A percentile compares a stretch with the other conserved stretches of the same genome.
phyloP scores from a whole-genome alignment of 164 flowering plant species.

The Amborella trichopoda region DNA sequence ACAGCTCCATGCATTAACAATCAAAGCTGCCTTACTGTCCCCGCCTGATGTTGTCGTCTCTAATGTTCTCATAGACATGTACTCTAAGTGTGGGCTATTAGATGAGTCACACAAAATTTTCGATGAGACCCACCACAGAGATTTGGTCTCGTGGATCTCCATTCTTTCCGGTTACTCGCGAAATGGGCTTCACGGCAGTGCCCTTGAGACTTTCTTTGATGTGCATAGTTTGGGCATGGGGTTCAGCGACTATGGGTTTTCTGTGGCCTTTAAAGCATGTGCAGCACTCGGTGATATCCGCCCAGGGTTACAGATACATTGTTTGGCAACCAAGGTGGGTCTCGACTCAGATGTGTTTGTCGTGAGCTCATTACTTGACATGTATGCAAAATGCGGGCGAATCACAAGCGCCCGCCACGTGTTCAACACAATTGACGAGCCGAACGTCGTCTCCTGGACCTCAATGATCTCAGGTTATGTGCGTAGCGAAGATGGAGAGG shows the following conservation, averaged over 20 bases:
- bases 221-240: conserved; percentile 7
- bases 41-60: conserved; percentile 11
- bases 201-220: conserved; percentile 5
- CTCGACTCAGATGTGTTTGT: conserved; percentile 9
- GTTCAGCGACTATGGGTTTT: conserved; percentile 11
- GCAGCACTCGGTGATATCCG: conserved; percentile 1
- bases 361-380: conserved; percentile 10
- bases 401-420: conserved; percentile 1
- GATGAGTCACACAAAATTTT: conserved; percentile 5
- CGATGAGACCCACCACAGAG: conserved; percentile 9
- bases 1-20: conserved; percentile 10
- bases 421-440: conserved; percentile 9
- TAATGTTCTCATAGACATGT: conserved; percentile 9
- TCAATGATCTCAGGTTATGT: conserved; percentile 10
- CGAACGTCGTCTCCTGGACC: conserved; percentile 14
- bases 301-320: conserved; percentile 9
- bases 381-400: conserved; percentile 10
- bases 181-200: conserved; percentile 7
- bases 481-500: conserved; percentile 8
- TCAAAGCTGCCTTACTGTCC: conserved; percentile 4
- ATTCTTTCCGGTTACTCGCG: conserved; percentile 16
- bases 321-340: conserved; percentile 10
- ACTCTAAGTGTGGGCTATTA: conserved; percentile 9
- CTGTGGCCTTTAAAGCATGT: conserved; percentile 11
- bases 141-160: conserved; percentile 17